A percentile compares a stretch with the other conserved stretches of the same genome.
Evolutionary conservation across 1,284 basidiomycete species (phyloP).

Genomic region (Moesziomyces sp.): DNA sequence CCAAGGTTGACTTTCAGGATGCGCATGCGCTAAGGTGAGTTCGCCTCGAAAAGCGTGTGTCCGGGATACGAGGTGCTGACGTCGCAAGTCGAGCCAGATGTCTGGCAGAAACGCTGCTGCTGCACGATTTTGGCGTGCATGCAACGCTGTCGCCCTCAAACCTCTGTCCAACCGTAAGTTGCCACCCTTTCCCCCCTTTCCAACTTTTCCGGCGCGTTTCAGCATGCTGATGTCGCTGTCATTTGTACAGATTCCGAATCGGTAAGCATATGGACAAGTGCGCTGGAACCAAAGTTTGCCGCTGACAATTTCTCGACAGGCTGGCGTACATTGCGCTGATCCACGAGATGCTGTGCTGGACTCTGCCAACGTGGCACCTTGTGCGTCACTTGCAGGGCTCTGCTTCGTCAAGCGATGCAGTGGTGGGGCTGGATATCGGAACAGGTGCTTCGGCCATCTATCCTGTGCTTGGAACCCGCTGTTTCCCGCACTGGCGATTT

Average conservation of each 20-base stretch:
- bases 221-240: not conserved
- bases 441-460: conserved; percentile 76
- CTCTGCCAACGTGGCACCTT: conserved; percentile 7
- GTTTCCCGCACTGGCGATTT: conserved; percentile 27
- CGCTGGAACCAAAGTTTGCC: no score
- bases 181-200: not conserved
- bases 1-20: conserved; percentile 43
- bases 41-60: not conserved
- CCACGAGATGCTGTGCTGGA: conserved; percentile 14
- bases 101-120: conserved; percentile 32
- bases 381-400: conserved; percentile 3
- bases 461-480: conserved; percentile 75
- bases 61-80: not conserved
- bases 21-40: conserved; percentile 27
- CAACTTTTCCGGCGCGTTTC: not conserved
- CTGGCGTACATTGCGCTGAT: conserved; percentile 36
- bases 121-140: conserved; percentile 29
- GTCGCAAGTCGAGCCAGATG: conserved; percentile 2
- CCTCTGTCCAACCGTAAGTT: conserved; percentile 39
- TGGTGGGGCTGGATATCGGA: conserved; percentile 22
- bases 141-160: conserved; percentile 17
- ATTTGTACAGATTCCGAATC: conserved; percentile 14
- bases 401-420: not conserved
- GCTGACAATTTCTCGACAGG: conserved; percentile 1
- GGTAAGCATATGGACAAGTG: conserved; percentile 1